Conservation (phyloP, 2,329 filamentous ascomycete genomes). For the Dactylonectria macrodidyma region DNA sequence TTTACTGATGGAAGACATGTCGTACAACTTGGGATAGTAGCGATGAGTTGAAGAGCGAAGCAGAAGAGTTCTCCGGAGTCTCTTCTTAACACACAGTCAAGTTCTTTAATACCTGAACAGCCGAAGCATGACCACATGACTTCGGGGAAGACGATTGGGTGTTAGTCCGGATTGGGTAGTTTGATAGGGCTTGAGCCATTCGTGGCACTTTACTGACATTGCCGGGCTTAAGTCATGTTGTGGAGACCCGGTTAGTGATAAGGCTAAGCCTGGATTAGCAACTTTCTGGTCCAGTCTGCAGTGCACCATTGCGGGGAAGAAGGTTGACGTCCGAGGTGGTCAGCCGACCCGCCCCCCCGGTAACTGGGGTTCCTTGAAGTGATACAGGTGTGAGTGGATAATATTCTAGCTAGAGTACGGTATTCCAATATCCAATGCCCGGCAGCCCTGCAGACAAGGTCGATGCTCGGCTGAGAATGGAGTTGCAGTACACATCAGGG, state of each 20-base stretch:
- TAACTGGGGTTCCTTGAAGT: not conserved
- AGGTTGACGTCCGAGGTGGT: not conserved
- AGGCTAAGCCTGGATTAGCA: not conserved
- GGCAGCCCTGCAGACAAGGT: not conserved
- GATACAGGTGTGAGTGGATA: not conserved
- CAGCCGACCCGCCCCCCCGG: not conserved
- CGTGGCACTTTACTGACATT: not conserved
- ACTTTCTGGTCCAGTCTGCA: not conserved
- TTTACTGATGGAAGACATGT: not conserved
- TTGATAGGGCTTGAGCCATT: not conserved
- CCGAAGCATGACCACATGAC: not conserved
- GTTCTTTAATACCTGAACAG: conserved; percentile 1
- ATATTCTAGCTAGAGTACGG: no score
- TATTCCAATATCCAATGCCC: not conserved
- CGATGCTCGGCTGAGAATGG: conserved; percentile 2
- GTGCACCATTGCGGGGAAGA: not conserved
- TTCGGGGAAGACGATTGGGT: not conserved
- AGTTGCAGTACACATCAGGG: not conserved
- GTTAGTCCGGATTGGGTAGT: not conserved
- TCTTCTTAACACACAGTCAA: conserved; percentile 2
- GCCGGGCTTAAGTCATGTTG: not conserved
- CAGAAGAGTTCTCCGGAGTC: not conserved
- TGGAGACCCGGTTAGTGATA: not conserved
- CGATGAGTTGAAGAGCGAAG: conserved; percentile 3
- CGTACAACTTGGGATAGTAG: not conserved